These are phyloP conservation scores for Garcia nutans DNA, from an alignment of 345 rosid species.

Conservation along the genomic window DNA sequence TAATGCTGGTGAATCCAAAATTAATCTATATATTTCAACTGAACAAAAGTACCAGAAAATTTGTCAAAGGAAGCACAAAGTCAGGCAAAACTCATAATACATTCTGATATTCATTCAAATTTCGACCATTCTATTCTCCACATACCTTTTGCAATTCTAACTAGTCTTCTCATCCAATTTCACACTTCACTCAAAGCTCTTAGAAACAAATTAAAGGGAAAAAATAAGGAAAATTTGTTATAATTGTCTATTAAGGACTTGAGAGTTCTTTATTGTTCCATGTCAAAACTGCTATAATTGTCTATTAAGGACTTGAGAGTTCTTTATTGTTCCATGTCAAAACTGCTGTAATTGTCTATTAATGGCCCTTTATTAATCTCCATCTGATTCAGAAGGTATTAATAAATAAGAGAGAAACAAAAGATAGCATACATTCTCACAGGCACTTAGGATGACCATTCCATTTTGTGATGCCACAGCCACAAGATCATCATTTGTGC, in stretches of 20 bases:
- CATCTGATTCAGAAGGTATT: not conserved
- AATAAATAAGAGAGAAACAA: not conserved
- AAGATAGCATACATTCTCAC: slow-evolving; percentile 58
- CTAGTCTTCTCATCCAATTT: not conserved
- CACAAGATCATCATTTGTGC: slow-evolving; percentile 82
- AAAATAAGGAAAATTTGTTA: no score
- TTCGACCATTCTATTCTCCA: not conserved
- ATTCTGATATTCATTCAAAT: not conserved
- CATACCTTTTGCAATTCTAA: not conserved
- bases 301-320: no score
- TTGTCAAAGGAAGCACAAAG: not conserved
- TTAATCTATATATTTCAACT: not conserved
- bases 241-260: no score
- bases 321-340: not conserved
- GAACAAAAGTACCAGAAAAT: not conserved
- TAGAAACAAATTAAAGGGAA: not conserved
- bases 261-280: not conserved
- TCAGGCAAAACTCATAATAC: not conserved
- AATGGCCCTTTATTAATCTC: not conserved
- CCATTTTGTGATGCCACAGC: slow-evolving; percentile 98
- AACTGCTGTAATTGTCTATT: not conserved
- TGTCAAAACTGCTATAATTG: not conserved
- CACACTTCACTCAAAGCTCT: not conserved
- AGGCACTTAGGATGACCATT: slow-evolving; percentile 80
- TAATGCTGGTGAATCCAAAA: not conserved